phyloP scores from a whole-genome alignment of 192 early-diverging fungal species.

The Backusella liffmaniae region DNA sequence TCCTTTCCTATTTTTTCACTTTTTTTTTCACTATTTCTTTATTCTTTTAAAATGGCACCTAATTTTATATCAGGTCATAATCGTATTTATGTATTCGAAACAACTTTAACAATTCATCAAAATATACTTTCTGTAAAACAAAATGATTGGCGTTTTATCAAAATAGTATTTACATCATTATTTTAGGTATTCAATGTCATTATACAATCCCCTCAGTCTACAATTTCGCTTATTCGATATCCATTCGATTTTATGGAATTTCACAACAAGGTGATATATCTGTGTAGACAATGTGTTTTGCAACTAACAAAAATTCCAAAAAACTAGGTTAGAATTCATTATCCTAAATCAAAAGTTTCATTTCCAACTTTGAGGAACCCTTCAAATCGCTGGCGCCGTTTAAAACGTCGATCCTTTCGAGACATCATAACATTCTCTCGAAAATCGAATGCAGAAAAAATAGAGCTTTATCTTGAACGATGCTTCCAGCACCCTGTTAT shows the following conservation, averaged over 20 bases:
- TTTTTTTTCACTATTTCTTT: background rate
- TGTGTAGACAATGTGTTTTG: background rate
- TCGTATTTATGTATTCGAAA: slow-evolving; percentile 25
- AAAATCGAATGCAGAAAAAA: slow-evolving; percentile 50
- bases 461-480: slow-evolving; percentile 48
- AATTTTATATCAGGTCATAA: background rate
- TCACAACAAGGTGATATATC: slow-evolving; percentile 35
- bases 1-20: no score
- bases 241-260: slow-evolving; percentile 38
- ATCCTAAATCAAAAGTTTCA: slow-evolving; percentile 29
- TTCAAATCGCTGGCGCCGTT: slow-evolving; percentile 10
- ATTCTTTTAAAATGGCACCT: background rate
- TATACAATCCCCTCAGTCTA: slow-evolving; percentile 23
- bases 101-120: slow-evolving; percentile 11
- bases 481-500: slow-evolving; percentile 40
- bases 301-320: background rate
- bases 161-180: background rate
- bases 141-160: background rate
- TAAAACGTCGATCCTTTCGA: slow-evolving; percentile 23
- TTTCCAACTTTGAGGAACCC: slow-evolving; percentile 25
- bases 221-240: slow-evolving; percentile 33
- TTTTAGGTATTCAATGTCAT: slow-evolving; percentile 37
- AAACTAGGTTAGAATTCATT: slow-evolving; percentile 28
- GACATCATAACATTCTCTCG: slow-evolving; percentile 14
- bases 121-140: background rate